Conservation (phyloP, 2,329 filamentous ascomycete species). For the Corniculantispora saksenae region DNA sequence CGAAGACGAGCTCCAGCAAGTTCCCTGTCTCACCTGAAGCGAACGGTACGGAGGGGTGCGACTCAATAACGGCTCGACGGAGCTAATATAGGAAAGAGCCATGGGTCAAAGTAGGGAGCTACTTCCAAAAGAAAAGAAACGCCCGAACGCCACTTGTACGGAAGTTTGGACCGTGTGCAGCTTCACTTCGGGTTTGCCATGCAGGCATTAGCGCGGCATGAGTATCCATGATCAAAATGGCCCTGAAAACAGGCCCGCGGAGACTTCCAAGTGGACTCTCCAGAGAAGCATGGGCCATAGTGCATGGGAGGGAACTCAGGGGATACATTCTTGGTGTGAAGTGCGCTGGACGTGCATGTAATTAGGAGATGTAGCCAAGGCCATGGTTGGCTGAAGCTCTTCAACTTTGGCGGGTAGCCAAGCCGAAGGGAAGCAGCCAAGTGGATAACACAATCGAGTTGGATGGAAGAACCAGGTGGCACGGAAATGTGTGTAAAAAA, state of each 20-base stretch:
- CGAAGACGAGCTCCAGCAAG: background rate
- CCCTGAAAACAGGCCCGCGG: background rate
- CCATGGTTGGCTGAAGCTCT: background rate
- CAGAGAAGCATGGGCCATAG: background rate
- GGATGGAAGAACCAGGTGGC: background rate
- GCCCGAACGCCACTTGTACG: background rate
- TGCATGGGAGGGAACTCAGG: background rate
- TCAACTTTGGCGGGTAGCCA: background rate
- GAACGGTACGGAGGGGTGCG: background rate
- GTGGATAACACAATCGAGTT: background rate
- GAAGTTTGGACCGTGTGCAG: background rate
- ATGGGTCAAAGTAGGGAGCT: background rate
- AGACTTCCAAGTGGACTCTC: background rate
- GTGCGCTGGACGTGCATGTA: background rate
- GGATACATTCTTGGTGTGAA: background rate
- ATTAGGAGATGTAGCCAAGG: background rate
- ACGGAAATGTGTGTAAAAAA: background rate
- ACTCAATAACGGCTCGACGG: background rate
- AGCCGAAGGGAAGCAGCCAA: background rate
- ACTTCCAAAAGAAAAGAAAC: background rate
- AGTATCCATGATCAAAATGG: background rate
- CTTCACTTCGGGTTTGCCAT: background rate
- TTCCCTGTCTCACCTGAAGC: background rate
- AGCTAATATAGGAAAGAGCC: background rate
- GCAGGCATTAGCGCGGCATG: background rate